Percentiles rank a stretch among this genome's conserved stretches.
These are phyloP conservation scores for Cucurbita moschata DNA, from an alignment of 306 rosid species.

Conservation along the genomic window DNA sequence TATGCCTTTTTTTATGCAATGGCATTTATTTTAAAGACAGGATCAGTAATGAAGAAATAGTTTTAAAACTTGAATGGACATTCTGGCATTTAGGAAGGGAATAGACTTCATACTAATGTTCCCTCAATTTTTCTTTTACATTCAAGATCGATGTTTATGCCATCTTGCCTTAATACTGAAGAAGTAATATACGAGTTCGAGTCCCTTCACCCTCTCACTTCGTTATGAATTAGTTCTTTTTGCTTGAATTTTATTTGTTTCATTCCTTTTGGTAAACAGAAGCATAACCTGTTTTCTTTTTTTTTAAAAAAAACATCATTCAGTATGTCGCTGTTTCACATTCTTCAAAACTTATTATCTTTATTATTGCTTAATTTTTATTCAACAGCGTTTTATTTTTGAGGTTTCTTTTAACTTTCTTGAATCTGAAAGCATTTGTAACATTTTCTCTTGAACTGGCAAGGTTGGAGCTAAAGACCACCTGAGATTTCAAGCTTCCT, in stretches of 20 bases:
- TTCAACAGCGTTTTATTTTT: not conserved
- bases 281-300: not conserved
- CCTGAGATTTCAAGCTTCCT: slow-evolving; percentile 90
- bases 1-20: not conserved
- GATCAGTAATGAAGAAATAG: not conserved
- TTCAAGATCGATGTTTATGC: not conserved
- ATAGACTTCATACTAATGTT: not conserved
- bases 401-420: not conserved
- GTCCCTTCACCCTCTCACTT: not conserved
- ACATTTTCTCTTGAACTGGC: slow-evolving; percentile 11
- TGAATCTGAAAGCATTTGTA: not conserved
- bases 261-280: not conserved
- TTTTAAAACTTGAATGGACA: not conserved
- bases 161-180: not conserved
- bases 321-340: not conserved
- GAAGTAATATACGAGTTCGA: not conserved
- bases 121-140: too few species aligned
- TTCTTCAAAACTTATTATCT: not conserved
- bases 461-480: slow-evolving; percentile 96
- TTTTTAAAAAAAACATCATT: not conserved
- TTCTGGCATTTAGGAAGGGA: not conserved
- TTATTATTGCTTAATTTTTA: not conserved
- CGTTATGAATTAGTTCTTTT: not conserved
- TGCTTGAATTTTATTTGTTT: not conserved
- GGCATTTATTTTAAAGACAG: not conserved